Conservation (phyloP, 73 alveolate species). For the Halteria grandinella region DNA sequence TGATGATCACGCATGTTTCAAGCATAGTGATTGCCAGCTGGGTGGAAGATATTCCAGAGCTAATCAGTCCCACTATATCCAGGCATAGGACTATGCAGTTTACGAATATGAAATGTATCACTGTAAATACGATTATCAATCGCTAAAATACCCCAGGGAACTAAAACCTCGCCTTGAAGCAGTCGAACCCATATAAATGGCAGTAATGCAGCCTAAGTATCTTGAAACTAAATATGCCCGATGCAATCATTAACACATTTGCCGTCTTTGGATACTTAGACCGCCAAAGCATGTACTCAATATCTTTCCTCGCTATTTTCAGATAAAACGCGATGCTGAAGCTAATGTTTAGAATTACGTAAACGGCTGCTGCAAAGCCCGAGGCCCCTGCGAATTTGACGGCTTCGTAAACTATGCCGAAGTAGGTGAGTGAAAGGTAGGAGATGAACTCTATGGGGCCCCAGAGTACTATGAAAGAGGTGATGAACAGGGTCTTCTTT, state of each 20-base stretch:
- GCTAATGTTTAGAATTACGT: background rate
- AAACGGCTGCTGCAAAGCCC: background rate
- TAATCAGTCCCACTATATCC: slow-evolving; percentile 7
- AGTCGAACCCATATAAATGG: slow-evolving; percentile 26
- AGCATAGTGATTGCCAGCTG: background rate
- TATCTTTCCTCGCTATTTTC: slow-evolving; percentile 16
- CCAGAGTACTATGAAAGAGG: slow-evolving; percentile 28
- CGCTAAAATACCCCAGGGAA: background rate
- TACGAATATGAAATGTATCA: slow-evolving; percentile 6
- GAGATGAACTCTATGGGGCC: slow-evolving; percentile 41
- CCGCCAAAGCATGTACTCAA: slow-evolving; percentile 18
- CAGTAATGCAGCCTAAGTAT: slow-evolving; percentile 18
- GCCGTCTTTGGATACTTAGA: background rate
- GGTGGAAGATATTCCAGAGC: background rate
- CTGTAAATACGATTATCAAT: slow-evolving; percentile 8
- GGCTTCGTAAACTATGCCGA: background rate
- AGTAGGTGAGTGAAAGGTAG: background rate
- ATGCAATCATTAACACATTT: background rate
- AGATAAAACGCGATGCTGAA: background rate
- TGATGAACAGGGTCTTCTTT: slow-evolving; percentile 6
- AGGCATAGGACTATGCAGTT: background rate
- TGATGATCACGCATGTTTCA: background rate
- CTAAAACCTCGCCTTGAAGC: slow-evolving; percentile 27
- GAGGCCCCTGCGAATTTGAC: background rate
- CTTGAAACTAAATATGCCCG: slow-evolving; percentile 36